Base-by-base conservation (phyloP, 208 protist genomes). In the Trypanosoma platydactyli region DNA sequence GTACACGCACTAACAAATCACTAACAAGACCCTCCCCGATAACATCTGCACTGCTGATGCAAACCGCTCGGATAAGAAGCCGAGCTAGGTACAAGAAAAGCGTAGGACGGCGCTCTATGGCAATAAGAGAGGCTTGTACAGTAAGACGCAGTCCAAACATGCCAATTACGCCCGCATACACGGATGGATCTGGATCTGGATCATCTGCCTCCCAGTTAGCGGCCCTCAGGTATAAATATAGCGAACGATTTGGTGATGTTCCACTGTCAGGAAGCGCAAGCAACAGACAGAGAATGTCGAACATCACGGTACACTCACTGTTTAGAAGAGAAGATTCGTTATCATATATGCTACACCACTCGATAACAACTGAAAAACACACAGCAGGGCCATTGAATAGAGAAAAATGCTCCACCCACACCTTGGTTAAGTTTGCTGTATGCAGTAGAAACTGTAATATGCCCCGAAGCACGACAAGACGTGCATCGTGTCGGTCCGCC, bases 241-340 rank as follows among this genome's bases (percentile, higher is more conserved):
- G 33, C 1, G 68, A 46, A 38, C 52, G 15, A 52, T 33, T 49
- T 22, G 54, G 56, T 16, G 0, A 6, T 40, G 55, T 50, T 30
- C 63, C 63, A 65, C 25, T 63, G 33, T 62, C 38, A 27, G 63
- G 63, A 15, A 76, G 30, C 20, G 63, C 60, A 57, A 76, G 55
- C 35, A 76, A 25, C 0, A 76, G 25, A 62, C 63, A 76, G n/a
- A 76, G 64, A 48, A 70, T 69, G 50, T 76, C 71, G 54, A 76
- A 76, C 33, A 70, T 9, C 22, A 71, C 13, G 0, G 40, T 71
- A 50, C 48, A 25, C 48, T 46, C 41, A 16, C 30, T 29, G 45
- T 33, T 51, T 12, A 76, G 27, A 42, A 46, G 41, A 30, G 1
- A 29, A 24, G 16, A 51, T 54, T n/a, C 13, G 35, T 60, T 63